phyloP scores from a whole-genome alignment of 805 yeast species.

The Scheffersomyces lignosus region DNA sequence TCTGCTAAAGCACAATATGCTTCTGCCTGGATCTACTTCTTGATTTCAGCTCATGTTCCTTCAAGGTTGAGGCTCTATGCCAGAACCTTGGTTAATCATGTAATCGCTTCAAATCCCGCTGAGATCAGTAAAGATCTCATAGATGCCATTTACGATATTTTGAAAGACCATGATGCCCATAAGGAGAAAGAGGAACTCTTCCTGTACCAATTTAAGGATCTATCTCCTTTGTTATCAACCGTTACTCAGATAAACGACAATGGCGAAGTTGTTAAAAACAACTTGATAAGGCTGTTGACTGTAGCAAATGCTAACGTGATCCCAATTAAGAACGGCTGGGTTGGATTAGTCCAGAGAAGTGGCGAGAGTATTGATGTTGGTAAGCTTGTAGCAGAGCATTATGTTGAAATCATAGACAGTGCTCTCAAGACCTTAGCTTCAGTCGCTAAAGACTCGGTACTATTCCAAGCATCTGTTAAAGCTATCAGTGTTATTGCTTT shows the following conservation, averaged over 20 bases:
- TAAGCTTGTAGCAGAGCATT: conserved; percentile 37
- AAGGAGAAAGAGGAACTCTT: conserved; percentile 12
- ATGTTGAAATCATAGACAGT: conserved; percentile 21
- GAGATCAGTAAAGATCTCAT: conserved; percentile 45
- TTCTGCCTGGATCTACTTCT: conserved; percentile 47
- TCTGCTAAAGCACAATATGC: conserved; percentile 35
- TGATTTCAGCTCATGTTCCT: conserved; percentile 41
- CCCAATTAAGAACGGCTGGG: conserved; percentile 64
- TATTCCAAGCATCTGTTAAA: conserved; percentile 48
- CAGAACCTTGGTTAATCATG: conserved; percentile 25
- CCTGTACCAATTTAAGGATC: conserved; percentile 15
- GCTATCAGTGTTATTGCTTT: conserved; percentile 49
- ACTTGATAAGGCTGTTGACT: conserved; percentile 24
- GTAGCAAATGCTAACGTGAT: conserved; percentile 28
- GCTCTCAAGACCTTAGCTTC: conserved; percentile 14
- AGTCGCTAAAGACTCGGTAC: conserved; percentile 37
- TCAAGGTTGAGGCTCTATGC: conserved; percentile 36
- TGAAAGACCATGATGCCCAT: conserved; percentile 12
- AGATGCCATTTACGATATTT: conserved; percentile 36
- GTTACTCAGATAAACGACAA: conserved; percentile 21
- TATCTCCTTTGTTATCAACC: conserved; percentile 24
- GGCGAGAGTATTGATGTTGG: conserved; percentile 60
- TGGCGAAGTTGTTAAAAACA: conserved; percentile 14
- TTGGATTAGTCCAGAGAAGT: conserved; percentile 64
- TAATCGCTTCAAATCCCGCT: conserved; percentile 20